Base-by-base conservation (phyloP, 208 protist genomes). In the Naegleria fowleri region DNA sequence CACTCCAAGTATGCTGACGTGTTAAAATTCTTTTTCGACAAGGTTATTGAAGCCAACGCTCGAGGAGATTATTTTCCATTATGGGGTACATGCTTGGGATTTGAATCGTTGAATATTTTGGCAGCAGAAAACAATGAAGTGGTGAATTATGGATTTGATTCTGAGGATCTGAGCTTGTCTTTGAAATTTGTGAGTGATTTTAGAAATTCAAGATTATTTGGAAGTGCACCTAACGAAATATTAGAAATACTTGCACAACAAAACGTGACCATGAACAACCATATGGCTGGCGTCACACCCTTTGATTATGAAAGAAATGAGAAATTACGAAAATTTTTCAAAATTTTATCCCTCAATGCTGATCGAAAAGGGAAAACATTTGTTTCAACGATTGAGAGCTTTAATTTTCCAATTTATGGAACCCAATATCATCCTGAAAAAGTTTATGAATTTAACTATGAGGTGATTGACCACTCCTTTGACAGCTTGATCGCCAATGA, bases 41-140 rank as follows among this genome's bases (percentile, higher is more conserved):
- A n/a, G 67, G 9, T 25, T 6, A 79, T 79, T 25, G 67, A 79
- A 79, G 13, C 67, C 16, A 36, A 79, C 36, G 7, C 19, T 36
- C 29, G n/a, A 79, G n/a, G n/a, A 79, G 93, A 94, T 38, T 88
- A 95, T 55, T 95, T 96, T 36, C 94, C 94, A 4, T 13, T 95
- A 6, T 94, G 86, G 55, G 94, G 93, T 3, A 96, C 94, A 11
- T 95, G 94, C 84, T 88, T 95, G 38, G 94, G 94, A 25, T 94
- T 95, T 39, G 86, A 95, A 90, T 40, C 84, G 19, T 96, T 95
- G 33, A 83, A 94, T 88, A 40, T 90, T 85, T 13, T 95, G 16
- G 33, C 51, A 2, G 59, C 93, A 15, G 29, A 94, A 36, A 55
- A 76, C 91, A n/a, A 6, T 94, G 0, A 67, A 43, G 0, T 95